These are phyloP conservation scores for Tilletia horrida DNA, from an alignment of 1,284 basidiomycete species.

Conservation along the genomic window DNA sequence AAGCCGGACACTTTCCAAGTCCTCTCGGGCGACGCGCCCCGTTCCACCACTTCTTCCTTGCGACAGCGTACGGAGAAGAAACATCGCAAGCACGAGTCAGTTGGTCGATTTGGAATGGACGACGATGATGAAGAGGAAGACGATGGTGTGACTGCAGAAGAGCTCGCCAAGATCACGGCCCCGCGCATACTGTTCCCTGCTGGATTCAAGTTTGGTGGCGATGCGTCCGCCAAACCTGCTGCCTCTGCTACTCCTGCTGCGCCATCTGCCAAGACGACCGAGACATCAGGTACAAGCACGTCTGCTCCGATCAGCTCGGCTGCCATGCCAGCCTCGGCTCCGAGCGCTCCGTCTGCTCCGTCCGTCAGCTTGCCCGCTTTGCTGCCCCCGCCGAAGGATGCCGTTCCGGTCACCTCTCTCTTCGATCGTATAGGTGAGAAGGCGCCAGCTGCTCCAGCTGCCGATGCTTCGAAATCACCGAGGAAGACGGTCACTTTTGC, in stretches of 20 bases:
- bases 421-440: slow-evolving; percentile 10
- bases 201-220: slow-evolving; percentile 37
- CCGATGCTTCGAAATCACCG: neutral
- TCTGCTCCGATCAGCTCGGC: neutral
- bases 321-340: neutral
- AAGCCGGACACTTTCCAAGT: slow-evolving; percentile 26
- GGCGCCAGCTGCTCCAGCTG: neutral
- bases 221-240: neutral
- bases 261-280: neutral
- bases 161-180: slow-evolving; percentile 51
- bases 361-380: slow-evolving; percentile 1
- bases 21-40: slow-evolving; percentile 27
- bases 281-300: neutral
- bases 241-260: neutral
- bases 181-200: slow-evolving; percentile 46
- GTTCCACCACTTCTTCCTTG: slow-evolving; percentile 32
- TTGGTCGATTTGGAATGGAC: slow-evolving; percentile 36
- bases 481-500: slow-evolving; percentile 5
- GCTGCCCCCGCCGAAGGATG: neutral
- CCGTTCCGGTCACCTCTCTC: neutral
- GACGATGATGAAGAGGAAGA: slow-evolving; percentile 46
- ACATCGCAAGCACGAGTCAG: slow-evolving; percentile 36
- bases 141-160: slow-evolving; percentile 42
- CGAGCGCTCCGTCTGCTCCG: neutral
- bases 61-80: slow-evolving; percentile 47